phyloP scores from a whole-genome alignment of 2,329 filamentous ascomycete genomes.

The Teratosphaeria gauchensis region DNA sequence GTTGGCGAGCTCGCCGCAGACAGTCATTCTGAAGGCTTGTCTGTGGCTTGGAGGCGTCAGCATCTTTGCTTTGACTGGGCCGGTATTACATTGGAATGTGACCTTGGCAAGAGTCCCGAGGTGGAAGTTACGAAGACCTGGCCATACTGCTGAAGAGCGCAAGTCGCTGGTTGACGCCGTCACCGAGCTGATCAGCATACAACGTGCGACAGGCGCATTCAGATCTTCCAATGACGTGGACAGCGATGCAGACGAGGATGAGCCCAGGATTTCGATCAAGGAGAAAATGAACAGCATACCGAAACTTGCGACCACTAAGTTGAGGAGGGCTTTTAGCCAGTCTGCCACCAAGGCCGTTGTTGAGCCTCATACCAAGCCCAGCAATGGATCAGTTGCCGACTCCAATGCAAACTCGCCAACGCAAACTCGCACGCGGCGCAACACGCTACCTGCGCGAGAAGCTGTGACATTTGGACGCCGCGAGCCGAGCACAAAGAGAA shows the following conservation, averaged over 20 bases:
- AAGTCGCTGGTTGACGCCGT: conserved; percentile 35
- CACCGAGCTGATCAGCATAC: conserved; percentile 28
- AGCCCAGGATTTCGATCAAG: conserved; percentile 16
- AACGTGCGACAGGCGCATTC: conserved; percentile 19
- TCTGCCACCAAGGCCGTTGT: conserved; percentile 12
- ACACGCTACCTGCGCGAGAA: conserved; percentile 15
- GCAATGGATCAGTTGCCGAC: conserved; percentile 1
- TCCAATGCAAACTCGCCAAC: neutral
- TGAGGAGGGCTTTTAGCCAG: conserved; percentile 9
- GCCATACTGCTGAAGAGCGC: conserved; percentile 32
- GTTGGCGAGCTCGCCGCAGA: conserved; percentile 56
- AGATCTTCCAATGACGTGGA: conserved; percentile 17
- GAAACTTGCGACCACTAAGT: neutral
- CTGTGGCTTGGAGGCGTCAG: conserved; percentile 58
- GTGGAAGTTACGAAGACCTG: conserved; percentile 69
- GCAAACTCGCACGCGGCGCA: conserved; percentile 10
- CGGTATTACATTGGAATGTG: conserved; percentile 74
- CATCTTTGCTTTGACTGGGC: conserved; percentile 61
- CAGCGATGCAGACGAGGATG: conserved; percentile 41
- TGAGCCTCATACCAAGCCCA: conserved; percentile 6
- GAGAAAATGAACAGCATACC: conserved; percentile 10
- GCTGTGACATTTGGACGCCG: conserved; percentile 1
- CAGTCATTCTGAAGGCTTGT: conserved; percentile 33
- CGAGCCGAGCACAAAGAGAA: conserved; percentile 4
- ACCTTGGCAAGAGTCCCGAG: conserved; percentile 77